Percentiles rank a stretch among this genome's conserved stretches.
These are phyloP conservation scores for Suaeda aralocaspica DNA, from an alignment of 148 eudicot species.

Conservation along the genomic window DNA sequence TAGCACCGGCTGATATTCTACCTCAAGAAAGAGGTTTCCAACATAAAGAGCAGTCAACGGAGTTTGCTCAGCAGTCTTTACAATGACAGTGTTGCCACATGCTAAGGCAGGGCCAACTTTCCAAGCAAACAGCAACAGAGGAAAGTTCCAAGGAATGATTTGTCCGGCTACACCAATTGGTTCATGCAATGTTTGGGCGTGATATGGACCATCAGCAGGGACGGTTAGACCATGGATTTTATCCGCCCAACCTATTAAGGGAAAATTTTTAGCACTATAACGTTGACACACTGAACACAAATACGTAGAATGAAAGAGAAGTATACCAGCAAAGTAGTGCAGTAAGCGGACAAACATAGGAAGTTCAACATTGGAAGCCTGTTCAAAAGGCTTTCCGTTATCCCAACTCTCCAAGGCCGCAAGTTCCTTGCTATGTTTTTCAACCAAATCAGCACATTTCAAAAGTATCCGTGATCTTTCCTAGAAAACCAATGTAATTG, in stretches of 20 bases:
- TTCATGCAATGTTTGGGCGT: constrained; percentile 59
- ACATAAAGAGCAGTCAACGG: constrained; percentile 66
- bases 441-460: constrained; percentile 60
- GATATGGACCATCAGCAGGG: constrained; percentile 72
- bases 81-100: constrained; percentile 62
- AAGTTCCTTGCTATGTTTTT: constrained; percentile 50
- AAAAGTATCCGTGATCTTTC: constrained; percentile 50
- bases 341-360: constrained; percentile 50
- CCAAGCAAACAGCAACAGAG: constrained; percentile 70
- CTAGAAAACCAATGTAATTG: constrained; percentile 21
- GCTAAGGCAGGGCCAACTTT: constrained; percentile 75
- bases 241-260: constrained; percentile 67
- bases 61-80: constrained; percentile 74
- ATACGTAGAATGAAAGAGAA: neutral
- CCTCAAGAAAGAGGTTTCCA: constrained; percentile 65
- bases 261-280: neutral
- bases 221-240: constrained; percentile 72
- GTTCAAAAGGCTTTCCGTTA: constrained; percentile 54
- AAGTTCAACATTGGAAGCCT: constrained; percentile 37
- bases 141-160: constrained; percentile 81
- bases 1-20: constrained; percentile 25
- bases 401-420: constrained; percentile 65
- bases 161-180: constrained; percentile 83
- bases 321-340: constrained; percentile 61
- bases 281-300: neutral